Evolutionary conservation across 495 filamentous ascomycete genomes (phyloP).

Genomic region (Penicillium bovifimosum): DNA sequence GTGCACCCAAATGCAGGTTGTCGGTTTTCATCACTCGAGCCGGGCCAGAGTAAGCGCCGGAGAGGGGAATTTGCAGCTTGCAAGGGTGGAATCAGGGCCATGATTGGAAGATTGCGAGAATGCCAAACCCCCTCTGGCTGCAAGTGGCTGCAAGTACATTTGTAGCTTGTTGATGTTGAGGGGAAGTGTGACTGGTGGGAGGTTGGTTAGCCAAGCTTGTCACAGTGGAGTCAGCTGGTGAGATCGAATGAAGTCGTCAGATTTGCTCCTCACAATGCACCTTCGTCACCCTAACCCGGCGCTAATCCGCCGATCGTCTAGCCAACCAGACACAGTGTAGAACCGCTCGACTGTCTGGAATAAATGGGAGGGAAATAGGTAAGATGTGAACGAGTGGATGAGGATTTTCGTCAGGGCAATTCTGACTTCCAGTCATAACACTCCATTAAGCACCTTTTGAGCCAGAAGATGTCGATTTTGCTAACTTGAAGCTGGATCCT

Average conservation of each 20-base stretch:
- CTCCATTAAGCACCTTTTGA: slow-evolving; percentile 9
- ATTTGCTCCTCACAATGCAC: slow-evolving; percentile 26
- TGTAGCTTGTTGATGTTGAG: slow-evolving; percentile 6
- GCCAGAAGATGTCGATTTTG: neutral
- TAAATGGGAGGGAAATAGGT: neutral
- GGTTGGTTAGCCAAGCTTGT: slow-evolving; percentile 33
- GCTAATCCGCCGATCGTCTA: slow-evolving; percentile 31
- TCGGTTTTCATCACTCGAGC: slow-evolving; percentile 19
- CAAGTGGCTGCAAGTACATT: slow-evolving; percentile 9
- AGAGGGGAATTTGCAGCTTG: slow-evolving; percentile 16
- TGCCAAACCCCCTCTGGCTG: slow-evolving; percentile 13
- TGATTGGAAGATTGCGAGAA: slow-evolving; percentile 27
- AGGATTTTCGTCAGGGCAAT: slow-evolving; percentile 9
- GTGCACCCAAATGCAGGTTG: slow-evolving; percentile 20
- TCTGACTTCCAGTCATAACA: slow-evolving; percentile 4
- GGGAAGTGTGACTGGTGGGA: slow-evolving; percentile 23
- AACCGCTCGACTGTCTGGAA: slow-evolving; percentile 23
- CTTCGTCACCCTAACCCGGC: slow-evolving; percentile 35
- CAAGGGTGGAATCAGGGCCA: neutral
- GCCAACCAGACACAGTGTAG: slow-evolving; percentile 31
- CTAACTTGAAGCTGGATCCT: neutral
- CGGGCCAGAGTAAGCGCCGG: slow-evolving; percentile 32
- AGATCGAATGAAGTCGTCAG: slow-evolving; percentile 2
- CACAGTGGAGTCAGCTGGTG: slow-evolving; percentile 32
- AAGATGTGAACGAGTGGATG: neutral